A percentile compares a stretch with the other conserved stretches of the same genome.
Evolutionary conservation across 2,329 filamentous ascomycete genomes (phyloP).

Genomic region (Diaporthe sp.): DNA sequence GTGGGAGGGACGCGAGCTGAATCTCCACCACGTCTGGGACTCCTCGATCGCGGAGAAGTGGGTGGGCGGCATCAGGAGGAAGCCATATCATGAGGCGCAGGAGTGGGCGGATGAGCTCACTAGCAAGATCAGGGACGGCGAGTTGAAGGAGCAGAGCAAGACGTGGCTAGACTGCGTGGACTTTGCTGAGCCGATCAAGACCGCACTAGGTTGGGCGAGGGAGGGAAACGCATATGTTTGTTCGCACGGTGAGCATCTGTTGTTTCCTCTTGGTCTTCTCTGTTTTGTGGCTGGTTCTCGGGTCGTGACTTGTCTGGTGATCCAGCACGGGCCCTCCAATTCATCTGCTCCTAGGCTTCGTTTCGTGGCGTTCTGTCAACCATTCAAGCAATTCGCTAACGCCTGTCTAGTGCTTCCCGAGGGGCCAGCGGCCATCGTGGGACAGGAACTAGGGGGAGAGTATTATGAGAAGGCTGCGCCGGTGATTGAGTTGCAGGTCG

Average conservation of each 20-base stretch:
- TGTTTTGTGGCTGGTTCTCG: not conserved
- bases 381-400: slow-evolving; percentile 42
- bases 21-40: slow-evolving; percentile 83
- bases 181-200: slow-evolving; percentile 65
- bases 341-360: not conserved
- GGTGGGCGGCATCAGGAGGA: slow-evolving; percentile 67
- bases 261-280: slow-evolving; percentile 3
- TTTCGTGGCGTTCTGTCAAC: slow-evolving; percentile 7
- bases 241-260: slow-evolving; percentile 64
- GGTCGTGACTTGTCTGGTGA: not conserved
- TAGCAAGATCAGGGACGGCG: slow-evolving; percentile 67
- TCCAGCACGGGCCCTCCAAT: not conserved
- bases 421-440: slow-evolving; percentile 69
- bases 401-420: slow-evolving; percentile 68
- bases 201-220: slow-evolving; percentile 73
- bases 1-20: slow-evolving; percentile 70
- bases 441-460: slow-evolving; percentile 71
- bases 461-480: slow-evolving; percentile 76
- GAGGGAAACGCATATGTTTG: slow-evolving; percentile 75
- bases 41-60: slow-evolving; percentile 76
- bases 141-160: slow-evolving; percentile 63
- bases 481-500: slow-evolving; percentile 75
- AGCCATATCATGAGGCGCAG: slow-evolving; percentile 64
- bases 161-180: slow-evolving; percentile 71
- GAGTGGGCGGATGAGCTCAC: slow-evolving; percentile 71